Base-by-base conservation (phyloP, 441 rosid genomes). In the Gossypium schwendimanii region DNA sequence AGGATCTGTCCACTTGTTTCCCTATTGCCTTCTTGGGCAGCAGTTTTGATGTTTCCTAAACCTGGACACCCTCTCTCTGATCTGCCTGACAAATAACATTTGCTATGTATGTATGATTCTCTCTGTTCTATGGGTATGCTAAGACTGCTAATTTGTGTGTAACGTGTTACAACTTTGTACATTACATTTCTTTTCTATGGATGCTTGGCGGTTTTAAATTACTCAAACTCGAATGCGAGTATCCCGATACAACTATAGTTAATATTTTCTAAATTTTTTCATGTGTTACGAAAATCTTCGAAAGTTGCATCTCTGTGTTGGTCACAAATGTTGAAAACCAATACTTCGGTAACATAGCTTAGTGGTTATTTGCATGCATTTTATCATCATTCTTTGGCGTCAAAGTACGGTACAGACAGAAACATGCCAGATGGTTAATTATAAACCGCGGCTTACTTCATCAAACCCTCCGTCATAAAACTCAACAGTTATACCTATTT, bases 21-120 rank as follows among this genome's bases (percentile, higher is more conserved):
- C 64, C 65, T 39, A 44, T 18, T 10, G 24, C 70, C 18, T 71
- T 70, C 57, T 3, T 28, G 45, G 77, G 73, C 74, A 31, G 73
- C 73, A 41, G 45, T 26, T 71, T 80, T 24, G 74, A 69, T 63
- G 44, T 75, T 78, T 70, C 21, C 55, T 36, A 64, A 28, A 58
- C 64, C 69, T 6, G 58, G 28, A 63, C 31, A 41, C 23, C 23
- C 7, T 61, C 39, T 60, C 31, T 71, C 53, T 49, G 28, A 76
- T 63, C 69, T 73, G 17, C n/a, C 49, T 62, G 15, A 73, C 73
- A 52, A 47, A 33, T 41, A 60, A 18, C 26, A 52, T 53, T 26
- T 33, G 15, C 11, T 24, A 4, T 45, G 41, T 9, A 59, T 59
- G 57, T 54, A 55, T 59, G 57, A n/a, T 2, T 54, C 59, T 6